Evolutionary conservation across 2,329 filamentous ascomycete species (phyloP), one percentile per base, ranked within the genome.

Genomic region (Talaromyces pinophilus): DNA sequence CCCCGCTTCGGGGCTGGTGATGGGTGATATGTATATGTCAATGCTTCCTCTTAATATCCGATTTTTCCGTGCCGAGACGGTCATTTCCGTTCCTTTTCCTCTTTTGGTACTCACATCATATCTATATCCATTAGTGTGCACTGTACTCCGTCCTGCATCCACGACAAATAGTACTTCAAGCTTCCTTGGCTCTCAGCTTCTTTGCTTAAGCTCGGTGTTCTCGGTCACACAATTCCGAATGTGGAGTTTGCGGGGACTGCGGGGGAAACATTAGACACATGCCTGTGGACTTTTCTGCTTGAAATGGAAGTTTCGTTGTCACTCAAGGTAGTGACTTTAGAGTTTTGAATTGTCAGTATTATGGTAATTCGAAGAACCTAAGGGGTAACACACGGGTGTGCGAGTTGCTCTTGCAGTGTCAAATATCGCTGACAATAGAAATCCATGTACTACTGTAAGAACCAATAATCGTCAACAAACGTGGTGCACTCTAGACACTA

Each of bases 41-140:
- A 13, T 38, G 35, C 10, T 38, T 38, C 7, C 11, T 13, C 35
- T 38, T 38, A 38, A 13, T 38, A 38, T 38, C 35, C 35, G 35
- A 38, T 38, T 38, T 38, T 38, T 38, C 35, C 35, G 35, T 13
- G 10, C 35, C 35, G 1, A 38, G 35, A 38, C 35, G 11, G 35
- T 13, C 35, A 38, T 38, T 38, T 38, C 4, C 10, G 35, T 38
- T 38, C 35, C 35, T 5, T 13, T 38, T 5, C 11, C 35, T 5
- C 35, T 38, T 38, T 38, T 38, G 35, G 35, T 38, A 38, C 2
- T 3, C 4, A 38, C 11, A 38, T 38, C 11, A 11, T 38, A 38
- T 86, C 5, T 44, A 44, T n/a, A 44, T 44, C 17, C 40, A 44
- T 4, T 44, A 46, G 42, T 19, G 42, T 46, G 11, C 17, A 22